Percentiles rank a stretch among this genome's conserved stretches.
Conservation (phyloP, 345 rosid genomes). For the Trapa bicornis region DNA sequence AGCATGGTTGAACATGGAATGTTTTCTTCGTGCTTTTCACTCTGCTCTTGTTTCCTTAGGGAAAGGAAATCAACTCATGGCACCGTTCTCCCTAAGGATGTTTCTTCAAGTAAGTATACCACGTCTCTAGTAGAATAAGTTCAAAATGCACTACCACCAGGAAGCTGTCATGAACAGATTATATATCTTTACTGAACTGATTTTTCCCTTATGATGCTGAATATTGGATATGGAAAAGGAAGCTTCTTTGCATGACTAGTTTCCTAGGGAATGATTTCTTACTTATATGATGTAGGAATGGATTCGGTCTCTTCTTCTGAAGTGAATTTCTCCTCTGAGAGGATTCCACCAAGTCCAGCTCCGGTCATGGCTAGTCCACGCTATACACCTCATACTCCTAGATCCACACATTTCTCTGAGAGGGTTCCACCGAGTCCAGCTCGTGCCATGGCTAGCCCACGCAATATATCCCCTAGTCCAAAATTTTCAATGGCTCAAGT, state of each 20-base stretch:
- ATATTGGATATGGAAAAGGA: not conserved
- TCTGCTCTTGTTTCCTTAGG: slow-evolving; percentile 50
- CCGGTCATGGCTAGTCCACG: slow-evolving; percentile 49
- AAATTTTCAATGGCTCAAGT: slow-evolving; percentile 65
- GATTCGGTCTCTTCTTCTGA: slow-evolving; percentile 50
- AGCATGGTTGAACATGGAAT: slow-evolving; percentile 39
- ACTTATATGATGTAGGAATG: slow-evolving; percentile 28
- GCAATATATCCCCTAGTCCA: slow-evolving; percentile 74
- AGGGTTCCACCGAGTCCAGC: slow-evolving; percentile 38
- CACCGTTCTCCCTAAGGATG: slow-evolving; percentile 45
- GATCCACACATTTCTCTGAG: slow-evolving; percentile 9
- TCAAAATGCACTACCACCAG: not conserved
- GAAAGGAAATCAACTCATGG: slow-evolving; percentile 47
- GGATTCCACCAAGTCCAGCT: slow-evolving; percentile 51
- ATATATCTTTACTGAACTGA: not conserved
- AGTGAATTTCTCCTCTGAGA: slow-evolving; percentile 41
- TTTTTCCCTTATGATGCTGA: not conserved
- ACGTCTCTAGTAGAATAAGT: not conserved
- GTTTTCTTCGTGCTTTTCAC: slow-evolving; percentile 26
- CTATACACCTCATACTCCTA: slow-evolving; percentile 75
- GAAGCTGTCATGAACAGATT: not conserved
- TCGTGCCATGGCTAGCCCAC: slow-evolving; percentile 48
- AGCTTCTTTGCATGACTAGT: not conserved
- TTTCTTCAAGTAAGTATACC: slow-evolving; percentile 44
- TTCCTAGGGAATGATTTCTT: not conserved